Conservation (phyloP, 345 rosid species). For the Salix dunnii region DNA sequence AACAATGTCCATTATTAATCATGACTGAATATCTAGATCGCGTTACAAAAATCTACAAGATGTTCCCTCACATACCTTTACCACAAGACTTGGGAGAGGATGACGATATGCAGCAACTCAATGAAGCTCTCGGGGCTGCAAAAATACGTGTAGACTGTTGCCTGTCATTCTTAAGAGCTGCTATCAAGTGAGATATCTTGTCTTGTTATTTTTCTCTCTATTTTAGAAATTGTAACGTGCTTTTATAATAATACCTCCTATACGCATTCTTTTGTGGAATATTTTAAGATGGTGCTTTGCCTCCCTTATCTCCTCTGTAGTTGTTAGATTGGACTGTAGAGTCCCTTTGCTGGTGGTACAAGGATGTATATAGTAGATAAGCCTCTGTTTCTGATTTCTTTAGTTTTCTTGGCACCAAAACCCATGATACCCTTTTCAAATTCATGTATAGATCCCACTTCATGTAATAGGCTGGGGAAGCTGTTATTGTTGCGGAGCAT, state of each 20-base stretch:
- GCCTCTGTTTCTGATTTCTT: background rate
- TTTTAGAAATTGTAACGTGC: background rate
- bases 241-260: background rate
- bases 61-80: conserved; percentile 73
- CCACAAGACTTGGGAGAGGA: conserved; percentile 68
- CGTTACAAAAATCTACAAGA: conserved; percentile 67
- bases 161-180: conserved; percentile 80
- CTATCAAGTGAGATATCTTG: conserved; percentile 57
- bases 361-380: background rate
- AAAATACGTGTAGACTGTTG: conserved; percentile 78
- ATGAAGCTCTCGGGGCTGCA: conserved; percentile 83
- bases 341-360: background rate
- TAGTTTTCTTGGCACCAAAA: background rate
- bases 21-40: conserved; percentile 50
- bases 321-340: background rate
- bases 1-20: conserved; percentile 10
- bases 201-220: background rate
- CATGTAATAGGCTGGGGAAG: background rate
- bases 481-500: background rate
- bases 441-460: background rate
- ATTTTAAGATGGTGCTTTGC: background rate
- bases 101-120: conserved; percentile 68
- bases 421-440: background rate
- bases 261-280: background rate
- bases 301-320: background rate